These are phyloP conservation scores for Gentiana macrophylla DNA, from an alignment of 257 asterid genomes.

Conservation along the genomic window DNA sequence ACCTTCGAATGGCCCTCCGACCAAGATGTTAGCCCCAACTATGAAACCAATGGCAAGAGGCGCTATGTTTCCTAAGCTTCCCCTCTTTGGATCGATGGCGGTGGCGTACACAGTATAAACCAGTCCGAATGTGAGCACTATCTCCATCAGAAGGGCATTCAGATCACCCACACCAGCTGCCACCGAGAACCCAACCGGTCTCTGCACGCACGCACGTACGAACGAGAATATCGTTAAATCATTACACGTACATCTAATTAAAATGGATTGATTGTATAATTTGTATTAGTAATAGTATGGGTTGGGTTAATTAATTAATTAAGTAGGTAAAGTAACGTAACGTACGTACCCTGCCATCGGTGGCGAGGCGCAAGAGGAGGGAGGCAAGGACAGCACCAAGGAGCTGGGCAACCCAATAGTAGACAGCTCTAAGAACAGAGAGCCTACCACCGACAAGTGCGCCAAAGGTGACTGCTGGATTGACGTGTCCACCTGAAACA, in stretches of 20 bases:
- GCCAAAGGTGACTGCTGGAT: slow-evolving; percentile 90
- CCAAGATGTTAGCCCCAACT: slow-evolving; percentile 72
- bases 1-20: slow-evolving; percentile 89
- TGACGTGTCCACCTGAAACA: slow-evolving; percentile 87
- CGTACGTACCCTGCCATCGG: slow-evolving; percentile 42
- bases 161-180: slow-evolving; percentile 50
- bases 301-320: too few species aligned
- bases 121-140: slow-evolving; percentile 67
- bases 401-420: slow-evolving; percentile 95
- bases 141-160: slow-evolving; percentile 73
- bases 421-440: slow-evolving; percentile 61
- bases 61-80: slow-evolving; percentile 62
- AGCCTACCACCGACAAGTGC: slow-evolving; percentile 84
- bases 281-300: too few species aligned
- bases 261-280: not conserved
- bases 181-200: slow-evolving; percentile 74
- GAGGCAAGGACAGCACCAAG: slow-evolving; percentile 72
- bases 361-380: slow-evolving; percentile 49
- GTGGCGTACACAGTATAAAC: slow-evolving; percentile 75
- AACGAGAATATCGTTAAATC: not conserved
- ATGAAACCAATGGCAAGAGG: slow-evolving; percentile 88
- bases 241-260: not conserved
- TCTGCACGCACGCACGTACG: slow-evolving; percentile 26
- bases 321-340: too few species aligned
- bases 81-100: slow-evolving; percentile 71